phyloP scores from a whole-genome alignment of 345 rosid species.

The Pseudoturritis turrita region DNA sequence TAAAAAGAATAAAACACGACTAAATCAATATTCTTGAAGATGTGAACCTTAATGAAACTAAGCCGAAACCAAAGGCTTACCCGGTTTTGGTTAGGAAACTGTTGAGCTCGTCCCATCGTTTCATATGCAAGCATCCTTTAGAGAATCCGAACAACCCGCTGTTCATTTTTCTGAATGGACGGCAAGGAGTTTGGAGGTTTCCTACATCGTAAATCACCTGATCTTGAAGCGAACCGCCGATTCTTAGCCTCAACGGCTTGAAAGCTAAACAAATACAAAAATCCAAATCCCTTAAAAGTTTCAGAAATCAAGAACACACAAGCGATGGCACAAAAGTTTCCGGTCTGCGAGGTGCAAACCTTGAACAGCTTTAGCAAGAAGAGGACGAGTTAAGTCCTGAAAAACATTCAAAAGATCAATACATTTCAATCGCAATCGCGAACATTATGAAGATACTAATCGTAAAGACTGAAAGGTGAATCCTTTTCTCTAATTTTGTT shows the following conservation, averaged over 20 bases:
- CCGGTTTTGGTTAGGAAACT: conserved; percentile 51
- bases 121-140: conserved; percentile 85
- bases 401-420: conserved; percentile 14
- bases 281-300: neutral
- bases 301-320: neutral
- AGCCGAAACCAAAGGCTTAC: conserved; percentile 35
- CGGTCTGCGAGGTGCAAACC: conserved; percentile 34
- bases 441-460: neutral
- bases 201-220: conserved; percentile 79
- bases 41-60: neutral
- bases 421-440: neutral
- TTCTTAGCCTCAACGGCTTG: conserved; percentile 68
- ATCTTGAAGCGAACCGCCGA: conserved; percentile 98
- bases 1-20: neutral
- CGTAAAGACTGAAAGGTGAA: neutral
- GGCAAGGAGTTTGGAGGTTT: conserved; percentile 55
- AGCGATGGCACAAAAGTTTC: neutral
- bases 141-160: conserved; percentile 85
- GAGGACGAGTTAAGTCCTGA: conserved; percentile 82
- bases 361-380: conserved; percentile 71
- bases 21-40: conserved; percentile 1
- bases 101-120: conserved; percentile 89
- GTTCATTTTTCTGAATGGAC: conserved; percentile 56
- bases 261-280: conserved; percentile 50
- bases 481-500: neutral